Percentiles rank a stretch among this genome's conserved stretches.
These are phyloP conservation scores for Starmerella sp. DNA, from an alignment of 805 yeast species.

Conservation along the genomic window DNA sequence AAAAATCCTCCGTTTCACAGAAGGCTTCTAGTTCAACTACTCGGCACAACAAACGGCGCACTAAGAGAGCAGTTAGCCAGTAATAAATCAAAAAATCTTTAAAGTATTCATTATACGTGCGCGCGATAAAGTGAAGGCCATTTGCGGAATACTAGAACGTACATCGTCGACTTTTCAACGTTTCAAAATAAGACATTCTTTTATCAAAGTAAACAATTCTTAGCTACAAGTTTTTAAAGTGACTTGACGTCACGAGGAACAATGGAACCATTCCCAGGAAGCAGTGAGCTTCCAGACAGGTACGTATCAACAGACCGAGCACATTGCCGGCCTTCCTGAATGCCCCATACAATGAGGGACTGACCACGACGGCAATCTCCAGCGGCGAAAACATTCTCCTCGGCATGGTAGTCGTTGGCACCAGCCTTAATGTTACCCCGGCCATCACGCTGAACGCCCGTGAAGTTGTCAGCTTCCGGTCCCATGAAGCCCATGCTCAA, in stretches of 20 bases:
- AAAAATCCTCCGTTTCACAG: no score
- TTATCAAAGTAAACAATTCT: not conserved
- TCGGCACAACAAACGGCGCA: no score
- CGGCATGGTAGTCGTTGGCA: constrained; percentile 56
- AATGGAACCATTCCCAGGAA: constrained; percentile 92
- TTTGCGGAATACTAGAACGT: no score
- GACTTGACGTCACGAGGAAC: constrained; percentile 56
- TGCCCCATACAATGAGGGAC: constrained; percentile 97
- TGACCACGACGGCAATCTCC: constrained; percentile 99
- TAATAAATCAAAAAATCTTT: no score
- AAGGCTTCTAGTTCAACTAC: no score
- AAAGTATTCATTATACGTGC: not conserved
- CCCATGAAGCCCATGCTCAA: constrained; percentile 97
- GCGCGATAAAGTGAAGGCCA: no score
- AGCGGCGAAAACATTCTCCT: constrained; percentile 75
- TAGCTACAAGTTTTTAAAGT: not conserved
- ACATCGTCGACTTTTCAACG: no score
- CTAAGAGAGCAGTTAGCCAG: no score
- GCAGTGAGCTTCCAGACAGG: constrained; percentile 64
- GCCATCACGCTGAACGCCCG: constrained; percentile 49
- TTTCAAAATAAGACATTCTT: no score
- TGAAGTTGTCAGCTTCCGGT: constrained; percentile 72
- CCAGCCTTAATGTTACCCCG: constrained; percentile 72
- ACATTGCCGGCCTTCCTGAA: constrained; percentile 98
- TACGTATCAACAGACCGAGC: constrained; percentile 82